These are phyloP conservation scores for Actinomortierella ambigua DNA, from an alignment of 371 early-diverging fungal species.

Conservation along the genomic window DNA sequence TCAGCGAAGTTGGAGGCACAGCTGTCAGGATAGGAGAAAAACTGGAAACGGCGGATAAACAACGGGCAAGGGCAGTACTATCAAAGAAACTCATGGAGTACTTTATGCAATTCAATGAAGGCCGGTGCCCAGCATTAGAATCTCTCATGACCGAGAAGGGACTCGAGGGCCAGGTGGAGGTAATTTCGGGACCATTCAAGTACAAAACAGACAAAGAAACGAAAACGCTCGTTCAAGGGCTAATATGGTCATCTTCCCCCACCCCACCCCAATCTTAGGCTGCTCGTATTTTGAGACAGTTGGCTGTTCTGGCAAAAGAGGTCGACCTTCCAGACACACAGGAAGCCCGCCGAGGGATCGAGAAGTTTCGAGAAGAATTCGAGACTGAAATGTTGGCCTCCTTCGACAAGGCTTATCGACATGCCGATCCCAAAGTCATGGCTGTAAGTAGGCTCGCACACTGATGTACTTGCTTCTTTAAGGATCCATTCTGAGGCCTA, in stretches of 20 bases:
- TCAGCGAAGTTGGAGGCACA: conserved; percentile 92
- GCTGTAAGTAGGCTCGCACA: conserved; percentile 50
- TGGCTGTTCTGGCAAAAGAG: conserved; percentile 89
- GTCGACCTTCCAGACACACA: conserved; percentile 82
- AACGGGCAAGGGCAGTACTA: conserved; percentile 84
- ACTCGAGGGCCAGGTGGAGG: conserved; percentile 88
- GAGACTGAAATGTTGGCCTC: conserved; percentile 87
- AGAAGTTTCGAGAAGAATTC: conserved; percentile 90
- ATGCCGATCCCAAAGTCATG: conserved; percentile 68
- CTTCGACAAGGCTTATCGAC: conserved; percentile 86
- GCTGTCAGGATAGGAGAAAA: conserved; percentile 95
- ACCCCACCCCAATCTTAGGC: conserved; percentile 63
- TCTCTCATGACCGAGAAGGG: conserved; percentile 70
- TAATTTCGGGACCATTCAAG: conserved; percentile 11
- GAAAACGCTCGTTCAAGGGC: too few relatives aligned
- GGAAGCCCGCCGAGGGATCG: conserved; percentile 80
- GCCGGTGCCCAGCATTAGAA: conserved; percentile 75
- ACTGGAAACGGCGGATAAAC: conserved; percentile 92
- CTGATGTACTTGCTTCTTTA: not conserved
- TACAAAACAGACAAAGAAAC: not conserved
- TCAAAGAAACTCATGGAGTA: conserved; percentile 90
- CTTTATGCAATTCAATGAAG: conserved; percentile 88
- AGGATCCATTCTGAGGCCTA: not conserved
- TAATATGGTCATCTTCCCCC: too few relatives aligned
- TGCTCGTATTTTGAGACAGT: conserved; percentile 83